Base-by-base conservation (phyloP, 805 yeast species). In the Saccharomycopsis sp. region DNA sequence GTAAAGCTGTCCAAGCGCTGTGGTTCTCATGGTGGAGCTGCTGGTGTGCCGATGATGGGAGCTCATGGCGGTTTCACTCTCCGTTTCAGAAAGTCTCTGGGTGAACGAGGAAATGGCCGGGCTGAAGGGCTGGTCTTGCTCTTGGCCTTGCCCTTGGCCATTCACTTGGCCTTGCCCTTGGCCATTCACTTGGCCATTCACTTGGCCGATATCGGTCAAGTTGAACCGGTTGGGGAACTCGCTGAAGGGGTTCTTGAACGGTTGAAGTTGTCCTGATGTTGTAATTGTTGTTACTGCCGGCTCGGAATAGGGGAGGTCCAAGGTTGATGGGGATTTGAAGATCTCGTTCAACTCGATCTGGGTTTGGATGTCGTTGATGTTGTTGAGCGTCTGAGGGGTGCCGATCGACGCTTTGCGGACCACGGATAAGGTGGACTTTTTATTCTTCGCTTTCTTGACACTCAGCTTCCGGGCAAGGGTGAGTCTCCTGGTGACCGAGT, bases 181-280 rank as follows among this genome's bases (percentile, higher is more conserved):
- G 9, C 10, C 36, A 9, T 30, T 10, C 2, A 25, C 18, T 10
- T 13, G 15, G 34, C n/a, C 23, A 37, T 39, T n/a, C 10, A 12
- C 5, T 18, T 20, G 9, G 16, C 27, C 18, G n/a, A 7, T 18
- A 18, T 23, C 32, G 20, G 22, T 17, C 7, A 29, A 5, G 20
- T 38, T 35, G 38, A 32, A 38, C 31, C 31, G n/a, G 7, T 13
- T 4, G 12, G 18, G 19, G 21, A 34, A 40, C 12, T 39, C 42
- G 19, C 20, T 38, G 21, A 42, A 42, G 10, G 46, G 46, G 23
- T 42, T 32, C 22, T 42, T 42, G 23, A 42, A 30, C 15, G 29
- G 19, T 6, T 31, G 20, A 21, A 5, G 17, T 2, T 21, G 20
- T 5, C 7, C 16, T 13, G 15, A 13, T 17, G 12, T 23, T 16